These are phyloP conservation scores for Saccharomyces cerevisiae DNA, from an alignment of 805 yeast genomes.

Conservation along the genomic window DNA sequence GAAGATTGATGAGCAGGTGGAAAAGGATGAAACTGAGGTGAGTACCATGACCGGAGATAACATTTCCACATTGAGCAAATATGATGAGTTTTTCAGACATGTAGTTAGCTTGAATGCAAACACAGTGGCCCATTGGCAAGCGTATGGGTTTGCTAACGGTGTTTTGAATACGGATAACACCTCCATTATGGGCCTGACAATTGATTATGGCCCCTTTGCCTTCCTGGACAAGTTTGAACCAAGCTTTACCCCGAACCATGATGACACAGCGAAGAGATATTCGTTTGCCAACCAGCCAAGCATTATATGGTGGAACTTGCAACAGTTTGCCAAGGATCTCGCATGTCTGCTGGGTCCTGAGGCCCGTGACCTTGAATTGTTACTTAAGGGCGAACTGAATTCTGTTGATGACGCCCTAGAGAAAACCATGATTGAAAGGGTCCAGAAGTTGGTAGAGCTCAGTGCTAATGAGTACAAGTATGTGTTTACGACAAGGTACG, in stretches of 20 bases:
- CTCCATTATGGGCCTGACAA: conserved; percentile 74
- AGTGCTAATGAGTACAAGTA: conserved; percentile 61
- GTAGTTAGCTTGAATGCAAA: conserved; percentile 66
- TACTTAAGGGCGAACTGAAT: conserved; percentile 24
- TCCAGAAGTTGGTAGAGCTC: conserved; percentile 52
- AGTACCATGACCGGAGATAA: conserved; percentile 11
- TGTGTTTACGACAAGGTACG: conserved; percentile 51
- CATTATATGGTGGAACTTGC: conserved; percentile 88
- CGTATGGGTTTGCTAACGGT: conserved; percentile 89
- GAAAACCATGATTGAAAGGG: conserved; percentile 47
- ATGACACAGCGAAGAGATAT: conserved; percentile 65
- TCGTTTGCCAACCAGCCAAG: conserved; percentile 78
- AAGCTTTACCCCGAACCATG: conserved; percentile 79
- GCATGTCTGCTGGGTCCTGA: conserved; percentile 78
- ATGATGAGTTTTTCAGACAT: conserved; percentile 65
- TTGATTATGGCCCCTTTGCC: conserved; percentile 94
- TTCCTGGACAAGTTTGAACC: conserved; percentile 82
- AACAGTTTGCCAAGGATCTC: conserved; percentile 73
- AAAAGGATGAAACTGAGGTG: conserved; percentile 14
- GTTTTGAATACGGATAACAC: conserved; percentile 93
- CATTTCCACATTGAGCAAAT: conserved; percentile 40
- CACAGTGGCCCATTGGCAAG: conserved; percentile 78
- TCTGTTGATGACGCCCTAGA: conserved; percentile 43
- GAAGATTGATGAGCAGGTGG: background rate
- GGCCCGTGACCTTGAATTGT: conserved; percentile 39